These are phyloP conservation scores for Magnolia officinalis DNA, from an alignment of 164 flowering plant species.

Conservation along the genomic window DNA sequence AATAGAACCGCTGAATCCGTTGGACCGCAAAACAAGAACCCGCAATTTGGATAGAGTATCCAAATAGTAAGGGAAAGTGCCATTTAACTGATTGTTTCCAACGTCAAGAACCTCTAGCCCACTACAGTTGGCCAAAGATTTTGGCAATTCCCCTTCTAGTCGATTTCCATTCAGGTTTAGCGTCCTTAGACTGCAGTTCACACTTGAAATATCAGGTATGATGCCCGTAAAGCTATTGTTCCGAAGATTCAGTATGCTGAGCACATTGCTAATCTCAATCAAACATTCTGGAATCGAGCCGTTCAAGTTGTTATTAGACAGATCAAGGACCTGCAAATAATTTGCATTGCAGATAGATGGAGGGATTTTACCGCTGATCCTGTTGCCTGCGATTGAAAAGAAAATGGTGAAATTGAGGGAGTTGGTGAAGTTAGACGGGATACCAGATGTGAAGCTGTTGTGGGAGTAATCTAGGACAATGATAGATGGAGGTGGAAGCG, in stretches of 20 bases:
- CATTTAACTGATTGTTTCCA: constrained; percentile 49
- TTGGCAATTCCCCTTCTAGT: constrained; percentile 47
- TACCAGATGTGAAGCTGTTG: constrained; percentile 31
- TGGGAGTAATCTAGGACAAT: constrained; percentile 37
- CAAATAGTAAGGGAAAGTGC: constrained; percentile 47
- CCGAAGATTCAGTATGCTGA: constrained; percentile 40
- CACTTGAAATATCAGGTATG: constrained; percentile 30
- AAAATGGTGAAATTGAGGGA: constrained; percentile 8
- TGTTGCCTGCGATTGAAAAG: constrained; percentile 41
- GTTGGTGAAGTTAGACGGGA: constrained; percentile 24
- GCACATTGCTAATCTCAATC: not conserved
- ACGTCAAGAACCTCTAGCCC: constrained; percentile 49
- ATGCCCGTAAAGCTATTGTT: constrained; percentile 37
- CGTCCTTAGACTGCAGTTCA: constrained; percentile 28
- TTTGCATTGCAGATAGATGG: constrained; percentile 37
- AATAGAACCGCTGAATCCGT: constrained; percentile 43
- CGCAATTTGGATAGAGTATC: constrained; percentile 30
- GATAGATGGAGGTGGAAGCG: constrained; percentile 17
- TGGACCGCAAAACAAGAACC: constrained; percentile 55
- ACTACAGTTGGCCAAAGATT: constrained; percentile 43
- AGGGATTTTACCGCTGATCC: constrained; percentile 43
- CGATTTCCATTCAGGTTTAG: constrained; percentile 44
- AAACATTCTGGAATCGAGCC: constrained; percentile 46
- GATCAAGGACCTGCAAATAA: constrained; percentile 38
- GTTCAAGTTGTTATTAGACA: constrained; percentile 41